Evolutionary conservation across 768 basidiomycete species (phyloP).

Genomic region (Russula sp.): DNA sequence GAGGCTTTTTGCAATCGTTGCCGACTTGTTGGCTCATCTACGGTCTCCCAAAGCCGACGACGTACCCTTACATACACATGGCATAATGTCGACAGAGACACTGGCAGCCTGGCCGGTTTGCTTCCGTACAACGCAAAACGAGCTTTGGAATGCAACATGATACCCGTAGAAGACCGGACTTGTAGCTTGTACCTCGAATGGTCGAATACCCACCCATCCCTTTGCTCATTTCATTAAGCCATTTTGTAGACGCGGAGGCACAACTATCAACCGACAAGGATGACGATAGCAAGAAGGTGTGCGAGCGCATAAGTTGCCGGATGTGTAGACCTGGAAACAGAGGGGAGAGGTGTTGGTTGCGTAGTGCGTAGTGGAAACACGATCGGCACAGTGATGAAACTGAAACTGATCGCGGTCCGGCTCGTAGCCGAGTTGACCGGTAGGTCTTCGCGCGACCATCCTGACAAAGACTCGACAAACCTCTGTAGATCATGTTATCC

Average conservation of each 20-base stretch:
- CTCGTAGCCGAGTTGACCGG: background rate
- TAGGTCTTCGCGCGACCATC: background rate
- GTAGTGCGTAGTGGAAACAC: too few relatives aligned
- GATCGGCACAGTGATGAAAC: background rate
- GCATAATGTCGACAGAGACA: constrained; percentile 60
- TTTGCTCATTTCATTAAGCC: background rate
- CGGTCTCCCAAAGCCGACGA: constrained; percentile 75
- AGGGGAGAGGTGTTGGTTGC: too few relatives aligned
- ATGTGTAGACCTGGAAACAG: background rate
- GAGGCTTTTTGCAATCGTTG: constrained; percentile 71
- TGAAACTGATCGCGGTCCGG: constrained; percentile 5
- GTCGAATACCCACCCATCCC: background rate
- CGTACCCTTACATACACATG: constrained; percentile 51
- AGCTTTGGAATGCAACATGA: constrained; percentile 48
- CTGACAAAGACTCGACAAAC: too few relatives aligned
- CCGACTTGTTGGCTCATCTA: constrained; percentile 83
- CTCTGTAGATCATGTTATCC: too few relatives aligned
- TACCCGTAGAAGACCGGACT: background rate
- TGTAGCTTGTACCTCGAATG: background rate
- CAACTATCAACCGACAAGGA: background rate
- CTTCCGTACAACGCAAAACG: constrained; percentile 81
- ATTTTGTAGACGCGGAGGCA: background rate
- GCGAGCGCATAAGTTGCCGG: background rate
- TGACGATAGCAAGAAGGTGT: background rate
- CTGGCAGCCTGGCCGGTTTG: constrained; percentile 63